Conservation (phyloP, 2,329 filamentous ascomycete genomes). For the Fusarium pseudograminearum region DNA sequence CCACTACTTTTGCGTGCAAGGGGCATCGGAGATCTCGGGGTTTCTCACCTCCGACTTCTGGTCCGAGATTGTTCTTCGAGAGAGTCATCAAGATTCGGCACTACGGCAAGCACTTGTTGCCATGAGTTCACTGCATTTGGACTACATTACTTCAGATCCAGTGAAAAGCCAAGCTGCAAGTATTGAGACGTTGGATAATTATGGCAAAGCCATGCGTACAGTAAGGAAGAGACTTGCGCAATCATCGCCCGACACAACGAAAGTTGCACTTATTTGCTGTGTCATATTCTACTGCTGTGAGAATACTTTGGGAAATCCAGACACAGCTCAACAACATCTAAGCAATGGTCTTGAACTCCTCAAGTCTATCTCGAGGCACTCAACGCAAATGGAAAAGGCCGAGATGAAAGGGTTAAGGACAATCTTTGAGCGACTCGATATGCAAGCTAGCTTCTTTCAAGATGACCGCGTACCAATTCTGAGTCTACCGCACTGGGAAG, state of each 20-base stretch:
- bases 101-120: conserved; percentile 19
- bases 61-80: conserved; percentile 9
- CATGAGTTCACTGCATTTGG: conserved; percentile 19
- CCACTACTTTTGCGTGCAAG: conserved; percentile 26
- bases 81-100: conserved; percentile 9
- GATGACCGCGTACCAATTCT: conserved; percentile 28
- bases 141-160: conserved; percentile 1
- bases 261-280: conserved; percentile 9
- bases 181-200: neutral
- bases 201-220: conserved; percentile 1
- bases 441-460: conserved; percentile 38
- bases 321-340: conserved; percentile 14
- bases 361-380: neutral
- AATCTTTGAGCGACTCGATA: conserved; percentile 23
- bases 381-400: neutral
- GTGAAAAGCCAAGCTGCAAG: neutral
- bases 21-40: conserved; percentile 8
- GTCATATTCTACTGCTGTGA: conserved; percentile 25
- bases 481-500: neutral
- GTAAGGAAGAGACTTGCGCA: neutral
- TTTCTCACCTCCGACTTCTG: conserved; percentile 16
- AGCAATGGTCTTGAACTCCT: conserved; percentile 8
- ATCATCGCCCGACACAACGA: neutral
- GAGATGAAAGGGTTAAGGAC: neutral
- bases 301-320: conserved; percentile 1